These are phyloP conservation scores for Calonectria pauciramosa DNA, from an alignment of 2,329 filamentous ascomycete species.

Conservation along the genomic window DNA sequence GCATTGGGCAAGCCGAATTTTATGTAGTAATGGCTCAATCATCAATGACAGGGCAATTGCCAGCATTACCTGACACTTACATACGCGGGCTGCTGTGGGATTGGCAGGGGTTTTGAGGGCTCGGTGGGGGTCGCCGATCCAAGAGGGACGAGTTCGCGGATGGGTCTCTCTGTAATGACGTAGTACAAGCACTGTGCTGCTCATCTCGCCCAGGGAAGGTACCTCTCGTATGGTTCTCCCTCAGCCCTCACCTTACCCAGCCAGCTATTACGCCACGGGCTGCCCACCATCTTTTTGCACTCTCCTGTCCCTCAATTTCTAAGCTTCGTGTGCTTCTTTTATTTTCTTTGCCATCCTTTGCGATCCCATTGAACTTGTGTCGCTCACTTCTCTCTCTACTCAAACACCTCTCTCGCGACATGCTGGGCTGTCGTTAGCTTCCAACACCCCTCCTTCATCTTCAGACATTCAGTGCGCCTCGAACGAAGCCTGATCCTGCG, in stretches of 20 bases:
- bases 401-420: conserved; percentile 22
- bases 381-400: background rate
- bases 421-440: conserved; percentile 23
- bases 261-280: conserved; percentile 6
- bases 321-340: background rate
- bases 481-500: background rate
- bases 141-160: background rate
- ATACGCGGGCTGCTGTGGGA: conserved; percentile 2
- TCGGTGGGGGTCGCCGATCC: conserved; percentile 5
- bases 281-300: conserved; percentile 17
- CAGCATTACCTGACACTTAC: conserved; percentile 26
- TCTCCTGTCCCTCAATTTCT: background rate
- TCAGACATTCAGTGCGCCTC: conserved; percentile 16
- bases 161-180: conserved; percentile 14
- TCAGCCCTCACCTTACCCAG: conserved; percentile 25
- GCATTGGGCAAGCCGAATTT: background rate
- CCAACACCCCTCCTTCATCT: conserved; percentile 13
- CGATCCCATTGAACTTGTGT: conserved; percentile 21
- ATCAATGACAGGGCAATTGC: conserved; percentile 15
- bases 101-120: conserved; percentile 5
- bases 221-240: conserved; percentile 2
- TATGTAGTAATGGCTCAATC: conserved; percentile 20
- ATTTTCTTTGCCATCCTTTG: background rate
- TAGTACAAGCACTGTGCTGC: conserved; percentile 20
- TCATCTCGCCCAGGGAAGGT: background rate